A percentile compares a stretch with the other conserved stretches of the same genome.
These are phyloP conservation scores for Dionaea muscipula DNA, from an alignment of 179 eudicot species.

Conservation along the genomic window DNA sequence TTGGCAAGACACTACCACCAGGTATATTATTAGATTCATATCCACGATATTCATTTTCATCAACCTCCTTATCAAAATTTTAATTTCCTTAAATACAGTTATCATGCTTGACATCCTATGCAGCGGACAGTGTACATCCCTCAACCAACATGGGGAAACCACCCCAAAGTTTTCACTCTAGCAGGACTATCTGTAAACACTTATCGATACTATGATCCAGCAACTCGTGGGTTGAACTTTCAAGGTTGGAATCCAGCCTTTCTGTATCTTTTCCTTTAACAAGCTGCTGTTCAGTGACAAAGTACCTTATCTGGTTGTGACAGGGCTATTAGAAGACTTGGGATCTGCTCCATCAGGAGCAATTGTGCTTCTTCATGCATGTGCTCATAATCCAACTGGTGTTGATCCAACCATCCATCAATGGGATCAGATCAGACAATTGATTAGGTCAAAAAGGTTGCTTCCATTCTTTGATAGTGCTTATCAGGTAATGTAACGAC, in stretches of 20 bases:
- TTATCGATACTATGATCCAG: conserved; percentile 84
- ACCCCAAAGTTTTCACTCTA: conserved; percentile 60
- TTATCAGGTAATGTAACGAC: conserved; percentile 66
- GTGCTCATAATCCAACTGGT: conserved; percentile 98
- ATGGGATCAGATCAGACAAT: conserved; percentile 76
- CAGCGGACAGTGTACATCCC: conserved; percentile 80
- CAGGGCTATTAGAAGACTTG: conserved; percentile 86
- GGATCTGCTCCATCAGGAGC: conserved; percentile 85
- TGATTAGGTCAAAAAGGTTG: conserved; percentile 66
- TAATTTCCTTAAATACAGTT: too few species aligned
- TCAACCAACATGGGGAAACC: conserved; percentile 96
- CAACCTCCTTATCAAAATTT: too few species aligned
- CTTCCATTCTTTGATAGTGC: conserved; percentile 97
- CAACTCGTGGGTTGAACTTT: conserved; percentile 76
- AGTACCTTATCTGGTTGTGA: neutral
- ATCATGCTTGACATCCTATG: neutral
- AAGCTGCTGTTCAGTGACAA: too few species aligned
- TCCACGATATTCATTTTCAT: too few species aligned
- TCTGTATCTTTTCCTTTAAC: neutral
- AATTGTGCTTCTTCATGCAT: conserved; percentile 91
- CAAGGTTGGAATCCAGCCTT: conserved; percentile 32
- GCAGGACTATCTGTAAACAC: conserved; percentile 77
- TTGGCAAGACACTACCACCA: conserved; percentile 69
- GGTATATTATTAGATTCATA: conserved; percentile 19
- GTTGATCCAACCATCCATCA: conserved; percentile 87